phyloP scores from a whole-genome alignment of 1,139 yeast species.

The Citeromyces siamensis region DNA sequence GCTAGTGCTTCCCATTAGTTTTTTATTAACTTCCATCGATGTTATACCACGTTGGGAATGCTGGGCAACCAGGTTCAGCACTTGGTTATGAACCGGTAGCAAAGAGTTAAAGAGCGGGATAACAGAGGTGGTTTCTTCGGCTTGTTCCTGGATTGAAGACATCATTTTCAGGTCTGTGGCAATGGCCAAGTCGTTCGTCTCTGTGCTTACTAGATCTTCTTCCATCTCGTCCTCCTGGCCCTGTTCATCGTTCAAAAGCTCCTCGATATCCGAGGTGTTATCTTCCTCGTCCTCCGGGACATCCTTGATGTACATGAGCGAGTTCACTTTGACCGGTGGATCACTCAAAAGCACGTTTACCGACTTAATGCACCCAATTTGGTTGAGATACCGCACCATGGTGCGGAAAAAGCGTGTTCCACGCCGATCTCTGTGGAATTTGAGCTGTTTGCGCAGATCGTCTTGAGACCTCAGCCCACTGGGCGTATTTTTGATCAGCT shows the following conservation, averaged over 20 bases:
- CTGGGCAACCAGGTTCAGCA: slow-evolving; percentile 32
- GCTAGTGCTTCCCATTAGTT: slow-evolving; percentile 31
- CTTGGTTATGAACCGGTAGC: slow-evolving; percentile 53
- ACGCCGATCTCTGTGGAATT: not conserved
- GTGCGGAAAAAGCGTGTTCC: slow-evolving; percentile 1
- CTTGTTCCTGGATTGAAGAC: slow-evolving; percentile 7
- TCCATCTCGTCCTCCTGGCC: slow-evolving; percentile 23
- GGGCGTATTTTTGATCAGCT: slow-evolving; percentile 49
- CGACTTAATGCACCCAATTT: slow-evolving; percentile 11
- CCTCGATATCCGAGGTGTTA: slow-evolving; percentile 17
- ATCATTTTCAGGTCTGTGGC: not conserved
- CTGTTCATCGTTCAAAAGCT: slow-evolving; percentile 13
- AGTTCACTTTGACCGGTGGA: slow-evolving; percentile 12
- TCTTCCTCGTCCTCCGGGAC: slow-evolving; percentile 23
- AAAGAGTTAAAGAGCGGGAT: slow-evolving; percentile 32
- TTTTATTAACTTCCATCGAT: slow-evolving; percentile 36
- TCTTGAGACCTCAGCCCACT: slow-evolving; percentile 52
- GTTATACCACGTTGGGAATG: slow-evolving; percentile 38
- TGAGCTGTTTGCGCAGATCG: slow-evolving; percentile 45
- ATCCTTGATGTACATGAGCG: slow-evolving; percentile 14
- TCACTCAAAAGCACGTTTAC: slow-evolving; percentile 14
- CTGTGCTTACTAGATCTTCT: slow-evolving; percentile 15
- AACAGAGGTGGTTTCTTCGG: slow-evolving; percentile 11
- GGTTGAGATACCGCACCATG: slow-evolving; percentile 6
- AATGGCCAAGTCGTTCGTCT: slow-evolving; percentile 9